phyloP scores from a whole-genome alignment of 2,329 filamentous ascomycete species.

The Calonectria pseudoturangicola region DNA sequence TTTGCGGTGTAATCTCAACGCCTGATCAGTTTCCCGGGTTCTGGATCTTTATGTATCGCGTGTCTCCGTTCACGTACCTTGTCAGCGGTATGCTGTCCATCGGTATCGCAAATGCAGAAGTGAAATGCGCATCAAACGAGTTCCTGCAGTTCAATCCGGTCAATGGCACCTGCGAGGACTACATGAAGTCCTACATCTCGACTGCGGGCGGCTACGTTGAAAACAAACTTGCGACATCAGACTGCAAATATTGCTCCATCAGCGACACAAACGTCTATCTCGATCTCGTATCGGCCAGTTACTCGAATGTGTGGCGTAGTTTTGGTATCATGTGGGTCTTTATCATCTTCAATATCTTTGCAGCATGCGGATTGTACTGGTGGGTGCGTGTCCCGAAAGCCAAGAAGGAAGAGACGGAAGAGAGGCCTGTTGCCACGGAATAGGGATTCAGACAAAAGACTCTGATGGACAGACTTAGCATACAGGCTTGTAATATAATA shows the following conservation, averaged over 20 bases:
- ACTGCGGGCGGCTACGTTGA: background rate
- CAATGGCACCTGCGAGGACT: background rate
- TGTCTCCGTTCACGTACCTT: constrained; percentile 18
- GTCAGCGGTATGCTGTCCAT: constrained; percentile 4
- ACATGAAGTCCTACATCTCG: background rate
- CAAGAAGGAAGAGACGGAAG: constrained; percentile 4
- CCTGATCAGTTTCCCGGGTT: constrained; percentile 3
- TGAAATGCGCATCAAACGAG: constrained; percentile 1
- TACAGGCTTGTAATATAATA: too few species aligned
- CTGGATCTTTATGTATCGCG: constrained; percentile 21
- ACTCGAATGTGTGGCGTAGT: constrained; percentile 3
- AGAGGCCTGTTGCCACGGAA: background rate
- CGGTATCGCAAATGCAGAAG: background rate
- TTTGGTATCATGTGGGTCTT: constrained; percentile 18
- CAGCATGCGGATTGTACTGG: constrained; percentile 11
- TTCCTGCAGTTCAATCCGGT: background rate
- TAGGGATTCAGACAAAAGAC: background rate
- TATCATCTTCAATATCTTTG: background rate
- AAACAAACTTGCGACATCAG: background rate
- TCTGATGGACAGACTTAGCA: too few species aligned
- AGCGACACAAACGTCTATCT: constrained; percentile 7
- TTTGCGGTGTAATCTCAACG: constrained; percentile 11
- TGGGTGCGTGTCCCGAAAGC: constrained; percentile 16
- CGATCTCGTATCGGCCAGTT: background rate
- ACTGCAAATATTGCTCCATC: constrained; percentile 8